phyloP scores from a whole-genome alignment of 345 rosid genomes.

The Punica granatum region DNA sequence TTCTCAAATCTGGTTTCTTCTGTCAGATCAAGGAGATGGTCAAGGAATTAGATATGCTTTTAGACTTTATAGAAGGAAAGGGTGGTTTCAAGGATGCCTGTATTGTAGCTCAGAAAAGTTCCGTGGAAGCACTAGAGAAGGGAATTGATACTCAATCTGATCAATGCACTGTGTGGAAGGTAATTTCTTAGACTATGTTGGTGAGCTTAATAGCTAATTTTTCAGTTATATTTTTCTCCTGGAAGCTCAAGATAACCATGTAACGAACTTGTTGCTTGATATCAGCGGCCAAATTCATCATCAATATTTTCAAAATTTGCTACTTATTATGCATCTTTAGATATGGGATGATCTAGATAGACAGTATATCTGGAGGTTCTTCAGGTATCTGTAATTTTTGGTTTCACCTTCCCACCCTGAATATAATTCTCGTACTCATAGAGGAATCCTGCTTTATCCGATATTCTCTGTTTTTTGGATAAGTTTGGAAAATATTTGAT shows the following conservation, averaged over 20 bases:
- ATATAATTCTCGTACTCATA: not conserved
- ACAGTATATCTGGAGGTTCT: not conserved
- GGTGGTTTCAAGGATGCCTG: slow-evolving; percentile 89
- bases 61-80: slow-evolving; percentile 57
- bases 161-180: slow-evolving; percentile 65
- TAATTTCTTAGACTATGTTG: slow-evolving; percentile 15
- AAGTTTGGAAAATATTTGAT: not conserved
- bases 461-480: not conserved
- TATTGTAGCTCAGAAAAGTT: slow-evolving; percentile 43
- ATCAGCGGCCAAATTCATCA: not conserved
- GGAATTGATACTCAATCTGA: slow-evolving; percentile 49
- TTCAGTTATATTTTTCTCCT: not conserved
- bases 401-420: not conserved
- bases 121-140: slow-evolving; percentile 65
- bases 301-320: not conserved
- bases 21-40: slow-evolving; percentile 75
- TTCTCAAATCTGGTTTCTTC: slow-evolving; percentile 1
- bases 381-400: not conserved
- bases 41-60: slow-evolving; percentile 65
- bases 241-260: not conserved
- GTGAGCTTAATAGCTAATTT: not conserved
- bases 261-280: not conserved
- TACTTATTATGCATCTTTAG: not conserved
- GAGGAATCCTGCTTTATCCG: not conserved
- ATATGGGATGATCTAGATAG: not conserved